Evolutionary conservation across 2,329 filamentous ascomycete species (phyloP).

Genomic region (Microsporum ferrugineum): DNA sequence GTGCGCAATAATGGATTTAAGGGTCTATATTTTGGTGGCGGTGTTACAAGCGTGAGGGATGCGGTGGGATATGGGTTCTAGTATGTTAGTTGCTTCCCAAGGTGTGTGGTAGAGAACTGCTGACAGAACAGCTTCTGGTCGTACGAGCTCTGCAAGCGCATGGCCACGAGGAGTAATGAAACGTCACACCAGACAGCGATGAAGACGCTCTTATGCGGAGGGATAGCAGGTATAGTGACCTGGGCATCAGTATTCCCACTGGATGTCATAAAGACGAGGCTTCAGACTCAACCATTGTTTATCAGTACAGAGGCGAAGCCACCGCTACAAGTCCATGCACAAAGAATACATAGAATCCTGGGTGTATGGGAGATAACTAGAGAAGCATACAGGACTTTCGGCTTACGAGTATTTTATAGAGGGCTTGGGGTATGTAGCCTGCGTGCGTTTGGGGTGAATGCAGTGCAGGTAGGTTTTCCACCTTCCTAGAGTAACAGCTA

Average conservation of each 20-base stretch:
- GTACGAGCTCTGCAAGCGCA: conserved; percentile 63
- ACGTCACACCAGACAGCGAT: conserved; percentile 42
- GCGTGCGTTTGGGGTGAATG: conserved; percentile 84
- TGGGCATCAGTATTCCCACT: conserved; percentile 87
- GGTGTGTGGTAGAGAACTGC: neutral
- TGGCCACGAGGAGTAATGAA: conserved; percentile 39
- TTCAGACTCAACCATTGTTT: conserved; percentile 58
- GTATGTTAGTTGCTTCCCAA: conserved; percentile 31
- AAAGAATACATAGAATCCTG: conserved; percentile 21
- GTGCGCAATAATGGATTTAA: conserved; percentile 47
- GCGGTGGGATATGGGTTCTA: conserved; percentile 95
- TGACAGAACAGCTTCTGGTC: conserved; percentile 58
- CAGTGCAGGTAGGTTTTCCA: conserved; percentile 48
- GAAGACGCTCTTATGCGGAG: conserved; percentile 69
- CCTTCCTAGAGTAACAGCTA: neutral
- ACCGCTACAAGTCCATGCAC: conserved; percentile 15
- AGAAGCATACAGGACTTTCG: conserved; percentile 54
- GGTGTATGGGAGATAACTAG: conserved; percentile 54
- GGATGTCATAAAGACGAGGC: conserved; percentile 81
- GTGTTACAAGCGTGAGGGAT: conserved; percentile 70
- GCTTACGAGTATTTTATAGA: conserved; percentile 54
- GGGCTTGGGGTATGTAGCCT: conserved; percentile 71
- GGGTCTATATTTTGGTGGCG: conserved; percentile 71
- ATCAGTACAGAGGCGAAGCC: conserved; percentile 17
- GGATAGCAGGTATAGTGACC: conserved; percentile 72